Conservation (phyloP, 176 grass and related monocot genomes). For the Coix lacrymajobi region DNA sequence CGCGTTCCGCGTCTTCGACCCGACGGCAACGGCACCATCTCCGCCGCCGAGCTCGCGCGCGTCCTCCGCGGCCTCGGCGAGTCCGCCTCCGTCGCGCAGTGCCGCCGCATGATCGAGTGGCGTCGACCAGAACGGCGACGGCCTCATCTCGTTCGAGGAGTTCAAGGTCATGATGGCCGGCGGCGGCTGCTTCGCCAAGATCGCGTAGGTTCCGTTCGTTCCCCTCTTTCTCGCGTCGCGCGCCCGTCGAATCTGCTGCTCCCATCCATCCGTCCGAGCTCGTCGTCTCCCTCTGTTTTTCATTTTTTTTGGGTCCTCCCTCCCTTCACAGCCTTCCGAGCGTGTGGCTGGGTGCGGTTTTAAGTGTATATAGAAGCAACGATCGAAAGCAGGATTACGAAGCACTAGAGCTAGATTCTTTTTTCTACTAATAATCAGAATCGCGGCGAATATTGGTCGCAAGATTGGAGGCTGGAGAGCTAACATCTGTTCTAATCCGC, state of each 20-base stretch:
- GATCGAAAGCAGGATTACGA: neutral
- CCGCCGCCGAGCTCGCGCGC: slow-evolving; percentile 68
- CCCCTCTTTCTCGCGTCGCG: too few relatives aligned
- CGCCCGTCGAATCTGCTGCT: neutral
- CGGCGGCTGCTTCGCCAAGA: slow-evolving; percentile 35
- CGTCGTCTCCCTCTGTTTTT: too few relatives aligned
- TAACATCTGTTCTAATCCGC: neutral
- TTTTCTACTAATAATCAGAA: slow-evolving; percentile 13
- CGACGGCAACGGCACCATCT: slow-evolving; percentile 81
- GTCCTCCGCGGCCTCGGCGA: slow-evolving; percentile 75
- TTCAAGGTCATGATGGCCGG: slow-evolving; percentile 92
- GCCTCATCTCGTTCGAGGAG: slow-evolving; percentile 82
- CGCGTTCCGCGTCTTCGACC: slow-evolving; percentile 85
- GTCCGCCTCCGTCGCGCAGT: slow-evolving; percentile 67
- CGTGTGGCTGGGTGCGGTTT: neutral
- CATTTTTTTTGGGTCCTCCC: neutral
- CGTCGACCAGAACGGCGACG: slow-evolving; percentile 81
- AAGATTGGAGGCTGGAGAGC: neutral
- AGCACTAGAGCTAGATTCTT: neutral
- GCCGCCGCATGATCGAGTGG: slow-evolving; percentile 88
- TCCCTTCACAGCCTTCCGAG: neutral
- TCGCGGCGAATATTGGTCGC: neutral
- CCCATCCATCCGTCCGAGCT: too few relatives aligned
- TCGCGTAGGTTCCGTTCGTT: neutral
- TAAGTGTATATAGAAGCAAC: slow-evolving; percentile 38